Conservation (phyloP, 805 yeast species). For the Candida sanyiensis region DNA sequence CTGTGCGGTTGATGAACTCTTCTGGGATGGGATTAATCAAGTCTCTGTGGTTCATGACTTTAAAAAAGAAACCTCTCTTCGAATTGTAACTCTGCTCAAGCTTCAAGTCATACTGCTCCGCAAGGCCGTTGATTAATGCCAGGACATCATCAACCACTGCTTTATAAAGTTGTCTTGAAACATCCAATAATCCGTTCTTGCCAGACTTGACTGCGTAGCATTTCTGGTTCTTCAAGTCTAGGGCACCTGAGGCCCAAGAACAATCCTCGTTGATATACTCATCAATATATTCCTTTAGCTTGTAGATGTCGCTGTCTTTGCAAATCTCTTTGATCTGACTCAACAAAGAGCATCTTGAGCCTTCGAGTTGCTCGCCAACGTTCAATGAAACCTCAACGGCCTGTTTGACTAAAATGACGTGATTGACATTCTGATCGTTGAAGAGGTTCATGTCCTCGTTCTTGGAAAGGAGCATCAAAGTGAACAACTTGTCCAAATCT, state of each 20-base stretch:
- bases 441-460: constrained; percentile 22
- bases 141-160: constrained; percentile 33
- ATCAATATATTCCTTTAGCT: constrained; percentile 26
- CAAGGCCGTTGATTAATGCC: constrained; percentile 23
- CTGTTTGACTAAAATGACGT: constrained; percentile 35
- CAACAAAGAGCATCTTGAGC: constrained; percentile 17
- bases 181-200: constrained; percentile 39
- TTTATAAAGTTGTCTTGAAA: constrained; percentile 38
- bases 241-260: constrained; percentile 33
- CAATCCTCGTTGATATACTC: constrained; percentile 37
- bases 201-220: constrained; percentile 41
- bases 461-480: constrained; percentile 29
- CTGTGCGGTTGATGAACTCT: constrained; percentile 29
- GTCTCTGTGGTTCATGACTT: constrained; percentile 22
- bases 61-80: constrained; percentile 34
- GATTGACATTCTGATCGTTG: constrained; percentile 28
- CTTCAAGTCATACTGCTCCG: constrained; percentile 20
- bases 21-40: constrained; percentile 25
- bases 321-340: constrained; percentile 29
- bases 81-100: constrained; percentile 32
- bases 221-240: constrained; percentile 39
- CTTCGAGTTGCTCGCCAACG: constrained; percentile 17
- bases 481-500: constrained; percentile 39
- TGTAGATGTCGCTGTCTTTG: constrained; percentile 19
- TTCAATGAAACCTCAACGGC: constrained; percentile 24